Base-by-base conservation (phyloP, 176 grass and related monocot genomes). In the Musa schizocarpa region DNA sequence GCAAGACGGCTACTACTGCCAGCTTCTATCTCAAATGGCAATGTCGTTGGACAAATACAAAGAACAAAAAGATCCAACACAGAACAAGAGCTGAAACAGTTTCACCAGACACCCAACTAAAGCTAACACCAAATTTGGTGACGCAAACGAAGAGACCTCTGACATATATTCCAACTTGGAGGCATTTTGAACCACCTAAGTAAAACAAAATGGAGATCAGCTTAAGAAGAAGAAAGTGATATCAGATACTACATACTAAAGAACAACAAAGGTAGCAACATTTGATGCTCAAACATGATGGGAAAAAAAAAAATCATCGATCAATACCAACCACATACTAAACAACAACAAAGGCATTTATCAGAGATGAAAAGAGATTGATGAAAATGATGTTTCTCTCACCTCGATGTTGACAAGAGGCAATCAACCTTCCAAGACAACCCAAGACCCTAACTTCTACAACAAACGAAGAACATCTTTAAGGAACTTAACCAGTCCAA, bases 361-460 rank as follows among this genome's bases (percentile, higher is more conserved):
- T 51, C 34, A 50, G 8, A 70, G 27, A 70, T n/a, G 17, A 50
- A 70, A 50, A 48, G 17, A 50, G 10, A 19, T 50, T 50, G 68
- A 51, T 50, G 48, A 70, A 70, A 70, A 51, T 50, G 68, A 70
- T 70, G 20, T 70, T 3, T 13, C 68, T 48, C 65, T 64, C 24
- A 70, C 29, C 34, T 21, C 25, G 68, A 70, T 50, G 34, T 51
- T 70, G 16, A 22, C 0, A 70, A 8, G 68, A 12, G 51, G 43
- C 16, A 21, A 70, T 20, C 48, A 70, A 51, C 50, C 68, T 50
- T 70, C 68, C 9, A 49, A 20, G 64, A 13, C 64, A 67, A 43
- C 14, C 26, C 65, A 68, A 68, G 25, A 68, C 2, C 25, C 65
- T 68, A 34, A 34, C 13, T 29, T 43, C 43, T 50, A 19, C 48